Evolutionary conservation across 2,329 filamentous ascomycete genomes (phyloP).

Genomic region (Neofusicoccum sp.): DNA sequence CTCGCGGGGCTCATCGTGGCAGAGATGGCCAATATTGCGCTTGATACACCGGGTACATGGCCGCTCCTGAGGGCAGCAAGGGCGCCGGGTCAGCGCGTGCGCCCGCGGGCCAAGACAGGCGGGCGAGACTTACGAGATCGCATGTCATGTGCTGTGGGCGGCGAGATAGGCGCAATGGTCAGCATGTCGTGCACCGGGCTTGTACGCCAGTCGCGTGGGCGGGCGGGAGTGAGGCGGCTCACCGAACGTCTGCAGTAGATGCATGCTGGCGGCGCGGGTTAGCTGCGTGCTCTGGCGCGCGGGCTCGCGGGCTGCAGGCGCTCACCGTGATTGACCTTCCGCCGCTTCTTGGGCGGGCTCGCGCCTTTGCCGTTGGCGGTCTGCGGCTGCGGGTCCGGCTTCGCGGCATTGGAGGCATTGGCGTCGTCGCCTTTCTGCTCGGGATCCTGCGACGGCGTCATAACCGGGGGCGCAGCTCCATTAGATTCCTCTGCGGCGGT

Average conservation of each 20-base stretch:
- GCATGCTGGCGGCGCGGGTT: slow-evolving; percentile 39
- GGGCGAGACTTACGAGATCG: slow-evolving; percentile 43
- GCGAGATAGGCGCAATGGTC: slow-evolving; percentile 26
- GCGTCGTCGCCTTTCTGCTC: slow-evolving; percentile 29
- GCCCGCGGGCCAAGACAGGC: slow-evolving; percentile 15
- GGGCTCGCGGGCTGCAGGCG: neutral
- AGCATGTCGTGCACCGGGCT: slow-evolving; percentile 28
- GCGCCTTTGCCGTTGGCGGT: slow-evolving; percentile 16
- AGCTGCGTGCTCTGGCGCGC: neutral
- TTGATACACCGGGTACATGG: slow-evolving; percentile 98
- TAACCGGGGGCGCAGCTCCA: slow-evolving; percentile 34
- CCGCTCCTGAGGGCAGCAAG: slow-evolving; percentile 65
- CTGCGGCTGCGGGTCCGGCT: slow-evolving; percentile 17
- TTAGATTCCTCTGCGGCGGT: slow-evolving; percentile 29
- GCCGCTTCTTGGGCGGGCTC: slow-evolving; percentile 46
- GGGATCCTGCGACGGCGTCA: slow-evolving; percentile 32
- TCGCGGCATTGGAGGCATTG: slow-evolving; percentile 28
- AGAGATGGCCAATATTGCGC: slow-evolving; percentile 96
- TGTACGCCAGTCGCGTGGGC: slow-evolving; percentile 14
- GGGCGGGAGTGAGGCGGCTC: slow-evolving; percentile 31
- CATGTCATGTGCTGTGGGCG: slow-evolving; percentile 52
- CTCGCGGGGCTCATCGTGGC: slow-evolving; percentile 95
- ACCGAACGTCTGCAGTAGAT: slow-evolving; percentile 55
- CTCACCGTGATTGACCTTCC: slow-evolving; percentile 55
- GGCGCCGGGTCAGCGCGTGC: slow-evolving; percentile 34